Base-by-base conservation (phyloP, 164 flowering plant genomes). In the Vitis cinerea region DNA sequence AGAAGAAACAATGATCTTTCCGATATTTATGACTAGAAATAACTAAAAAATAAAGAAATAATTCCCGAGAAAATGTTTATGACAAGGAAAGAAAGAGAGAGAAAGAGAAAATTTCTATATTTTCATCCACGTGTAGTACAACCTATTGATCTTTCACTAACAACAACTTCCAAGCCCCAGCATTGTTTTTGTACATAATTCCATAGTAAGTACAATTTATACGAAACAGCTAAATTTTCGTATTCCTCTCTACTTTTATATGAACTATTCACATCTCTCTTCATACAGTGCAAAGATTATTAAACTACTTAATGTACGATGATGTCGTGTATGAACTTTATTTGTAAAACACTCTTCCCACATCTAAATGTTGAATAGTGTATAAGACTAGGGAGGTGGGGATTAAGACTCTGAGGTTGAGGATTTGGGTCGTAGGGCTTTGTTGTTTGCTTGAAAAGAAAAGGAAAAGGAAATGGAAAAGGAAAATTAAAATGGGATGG, bases 201-300 rank as follows among this genome's bases (percentile, higher is more conserved):
- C 14, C 61, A 66, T 55, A n/a, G 67, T 63, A 68, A 71, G 67
- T 70, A 73, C 69, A 71, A 63, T 56, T 75, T 72, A 66, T 37
- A 6, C 4, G 6, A 37, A 37, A 74, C 81, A 70, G 58, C 79
- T 67, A 77, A 74, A 52, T 50, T 66, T 67, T 5, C 44, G 23
- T 64, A 49, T 59, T n/a, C 57, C 68, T 54, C 64, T 37, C 27
- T 16, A 47, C 11, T 49, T 71, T 15, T 54, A 57, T 30, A 37
- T 54, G 48, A 59, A 37, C 62, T 76, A 79, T 79, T 64, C 82
- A 76, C 79, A 73, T 67, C 68, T 53, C 47, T 73, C 65, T 65
- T 66, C 77, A 73, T 68, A 72, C 15, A 66, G 57, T 72, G 30
- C 37, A 56, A 68, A 65, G 55, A 66, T 76, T 69, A 65, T 68